These are phyloP conservation scores for Termitomyces sp. DNA, from an alignment of 768 basidiomycete genomes.

Conservation along the genomic window DNA sequence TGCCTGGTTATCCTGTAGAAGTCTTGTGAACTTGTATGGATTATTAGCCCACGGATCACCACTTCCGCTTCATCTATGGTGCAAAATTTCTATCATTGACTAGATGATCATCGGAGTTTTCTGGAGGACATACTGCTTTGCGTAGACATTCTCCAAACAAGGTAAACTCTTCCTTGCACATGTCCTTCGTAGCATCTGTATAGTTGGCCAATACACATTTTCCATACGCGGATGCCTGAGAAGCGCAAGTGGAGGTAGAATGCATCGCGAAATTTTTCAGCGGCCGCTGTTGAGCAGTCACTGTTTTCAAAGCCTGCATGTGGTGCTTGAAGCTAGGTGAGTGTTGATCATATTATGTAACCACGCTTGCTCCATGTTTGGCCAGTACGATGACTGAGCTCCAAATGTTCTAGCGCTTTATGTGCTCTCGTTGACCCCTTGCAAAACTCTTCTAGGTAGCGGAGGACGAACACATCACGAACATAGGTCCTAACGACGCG, in stretches of 20 bases:
- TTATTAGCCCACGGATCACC: slow-evolving; percentile 14
- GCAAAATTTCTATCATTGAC: neutral
- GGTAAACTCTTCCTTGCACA: slow-evolving; percentile 80
- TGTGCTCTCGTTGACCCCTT: neutral
- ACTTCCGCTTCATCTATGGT: slow-evolving; percentile 28
- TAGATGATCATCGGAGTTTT: neutral
- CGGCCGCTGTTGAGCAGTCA: slow-evolving; percentile 33
- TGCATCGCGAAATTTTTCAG: slow-evolving; percentile 64
- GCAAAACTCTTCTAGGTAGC: too few species aligned
- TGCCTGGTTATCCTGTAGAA: neutral
- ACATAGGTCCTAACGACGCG: neutral
- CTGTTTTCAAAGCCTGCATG: slow-evolving; percentile 21
- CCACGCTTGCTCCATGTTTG: neutral
- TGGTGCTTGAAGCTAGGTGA: neutral
- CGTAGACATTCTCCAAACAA: slow-evolving; percentile 82
- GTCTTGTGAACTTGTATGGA: neutral
- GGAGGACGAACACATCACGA: neutral
- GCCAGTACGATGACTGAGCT: neutral
- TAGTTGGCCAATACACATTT: slow-evolving; percentile 84
- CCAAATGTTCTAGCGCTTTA: neutral
- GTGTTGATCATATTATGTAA: neutral
- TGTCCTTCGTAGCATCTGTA: slow-evolving; percentile 77
- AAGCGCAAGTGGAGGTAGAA: slow-evolving; percentile 65
- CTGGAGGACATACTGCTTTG: slow-evolving; percentile 51
- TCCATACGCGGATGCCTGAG: slow-evolving; percentile 76